Base-by-base conservation (phyloP, 148 eudicot genomes). In the Pharnaceum exiguum region DNA sequence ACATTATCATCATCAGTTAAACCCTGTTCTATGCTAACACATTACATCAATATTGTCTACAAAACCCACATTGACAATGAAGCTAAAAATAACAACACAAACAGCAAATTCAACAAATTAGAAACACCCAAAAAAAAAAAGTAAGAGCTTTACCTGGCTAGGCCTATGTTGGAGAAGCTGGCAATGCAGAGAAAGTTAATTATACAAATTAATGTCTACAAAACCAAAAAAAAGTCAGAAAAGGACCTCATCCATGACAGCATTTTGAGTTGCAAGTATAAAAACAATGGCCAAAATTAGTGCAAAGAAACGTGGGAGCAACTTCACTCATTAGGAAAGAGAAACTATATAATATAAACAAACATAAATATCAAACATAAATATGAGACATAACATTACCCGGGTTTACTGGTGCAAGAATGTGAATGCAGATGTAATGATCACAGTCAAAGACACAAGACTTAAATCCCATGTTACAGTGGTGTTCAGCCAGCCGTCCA, bases 301-400 rank as follows among this genome's bases (percentile, higher is more conserved):
- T 48, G 75, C 80, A 57, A 35, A 45, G 63, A 55, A 73, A 80
- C 75, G 79, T 78, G 77, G 77, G 73, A 51, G 66, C 80, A 44
- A 77, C 85, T 75, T 51, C 59, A 46, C n/a, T 40, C 37, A 45
- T 24, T 5, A 24, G 10, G 31, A 67, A 46, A 67, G 46, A 65
- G 32, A 52, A 31, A 18, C n/a, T n/a, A 10, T 31, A 30, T 29
- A 25, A 10, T 58, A 5, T 19, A 40, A 19, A 43, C 7, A 17
- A 18, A 5, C 0, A 43, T 17, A 18, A 18, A 40, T 2, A 40
- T 15, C 18, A 16, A 10, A 46, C 31, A 38, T 24, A 32, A 46
- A 35, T 18, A 19, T 28, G 29, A 22, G 10, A n/a, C n/a, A n/a
- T n/a, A 32, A 62, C 10, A 38, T 22, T 46, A 10, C 51, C 38